Evolutionary conservation across 306 rosid species (phyloP), one percentile per base, ranked within the genome.

Genomic region (Cicer cuneatum): DNA sequence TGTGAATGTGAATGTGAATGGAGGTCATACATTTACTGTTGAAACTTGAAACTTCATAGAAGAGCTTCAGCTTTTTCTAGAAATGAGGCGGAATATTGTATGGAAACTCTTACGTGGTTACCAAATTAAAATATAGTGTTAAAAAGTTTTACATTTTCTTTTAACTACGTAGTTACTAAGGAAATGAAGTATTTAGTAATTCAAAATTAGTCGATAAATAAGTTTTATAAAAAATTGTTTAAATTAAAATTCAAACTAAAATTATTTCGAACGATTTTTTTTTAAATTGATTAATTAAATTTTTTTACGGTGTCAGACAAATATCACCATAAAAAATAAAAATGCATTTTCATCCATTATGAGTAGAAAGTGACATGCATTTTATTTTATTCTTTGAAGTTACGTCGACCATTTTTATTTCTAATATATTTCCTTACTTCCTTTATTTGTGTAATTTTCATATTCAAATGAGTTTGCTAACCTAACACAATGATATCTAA

Each of bases 381-480:
- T 51, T 63, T 37, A 37, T 61, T 10, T 29, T 0, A 10, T 9
- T 42, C 33, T 7, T 6, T 38, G 42, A 57, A 39, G 54, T n/a
- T 37, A 40, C 14, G 14, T 62, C 12, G 10, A 7, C 9, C 39
- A 72, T 12, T 51, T 49, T 45, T 15, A 7, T 7, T 60, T 40
- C 13, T 46, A 29, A 29, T 74, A 7, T 77, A 19, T 8, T 49
- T 47, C 13, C 13, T 49, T 49, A 3, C 10, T 49, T 49, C 7
- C 56, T 14, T 2, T 29, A 29, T 2, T 15, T 49, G 21, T 49
- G 14, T 13, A 49, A 7, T 14, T 29, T 29, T 29, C 33, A 29
- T 56, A 21, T 56, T 56, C 56, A 35, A 62, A 42, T 61, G 66
- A 18, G 76, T 74, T 80, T 74, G 72, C 21, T 80, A 40, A 74